Evolutionary conservation across 345 rosid genomes (phyloP).

Genomic region (Eutrema japonicum): DNA sequence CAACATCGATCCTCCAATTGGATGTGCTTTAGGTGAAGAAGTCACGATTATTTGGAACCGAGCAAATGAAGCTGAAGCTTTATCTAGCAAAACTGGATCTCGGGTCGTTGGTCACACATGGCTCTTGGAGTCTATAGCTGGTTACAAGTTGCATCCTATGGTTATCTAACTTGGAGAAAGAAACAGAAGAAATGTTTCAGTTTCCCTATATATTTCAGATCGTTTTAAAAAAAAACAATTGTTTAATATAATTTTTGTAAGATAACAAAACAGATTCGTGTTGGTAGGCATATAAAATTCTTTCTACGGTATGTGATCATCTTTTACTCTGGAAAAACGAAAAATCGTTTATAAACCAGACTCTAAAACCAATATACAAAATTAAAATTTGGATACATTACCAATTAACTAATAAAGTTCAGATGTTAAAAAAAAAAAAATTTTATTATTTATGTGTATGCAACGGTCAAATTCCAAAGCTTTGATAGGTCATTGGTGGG

Average conservation of each 20-base stretch:
- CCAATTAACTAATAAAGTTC: neutral
- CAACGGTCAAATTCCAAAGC: neutral
- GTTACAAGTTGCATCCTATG: slow-evolving; percentile 56
- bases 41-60: slow-evolving; percentile 73
- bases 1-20: slow-evolving; percentile 65
- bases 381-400: neutral
- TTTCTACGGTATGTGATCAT: neutral
- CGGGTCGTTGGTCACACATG: slow-evolving; percentile 68
- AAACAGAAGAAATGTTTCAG: neutral
- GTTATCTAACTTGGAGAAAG: slow-evolving; percentile 11
- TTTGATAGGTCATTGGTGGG: slow-evolving; percentile 28
- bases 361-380: too few species aligned
- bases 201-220: slow-evolving; percentile 1
- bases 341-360: too few species aligned
- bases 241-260: neutral
- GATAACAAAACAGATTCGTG: neutral
- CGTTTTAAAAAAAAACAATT: neutral
- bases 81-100: slow-evolving; percentile 58
- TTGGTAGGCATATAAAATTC: neutral
- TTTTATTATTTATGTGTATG: neutral
- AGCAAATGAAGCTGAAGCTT: slow-evolving; percentile 63
- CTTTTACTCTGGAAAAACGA: neutral
- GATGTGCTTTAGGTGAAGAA: slow-evolving; percentile 69
- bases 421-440: too few species aligned
- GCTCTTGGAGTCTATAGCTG: slow-evolving; percentile 84